Percentiles rank a stretch among this genome's conserved stretches.
These are phyloP conservation scores for Xylaria sp. DNA, from an alignment of 2,329 filamentous ascomycete species.

Conservation along the genomic window DNA sequence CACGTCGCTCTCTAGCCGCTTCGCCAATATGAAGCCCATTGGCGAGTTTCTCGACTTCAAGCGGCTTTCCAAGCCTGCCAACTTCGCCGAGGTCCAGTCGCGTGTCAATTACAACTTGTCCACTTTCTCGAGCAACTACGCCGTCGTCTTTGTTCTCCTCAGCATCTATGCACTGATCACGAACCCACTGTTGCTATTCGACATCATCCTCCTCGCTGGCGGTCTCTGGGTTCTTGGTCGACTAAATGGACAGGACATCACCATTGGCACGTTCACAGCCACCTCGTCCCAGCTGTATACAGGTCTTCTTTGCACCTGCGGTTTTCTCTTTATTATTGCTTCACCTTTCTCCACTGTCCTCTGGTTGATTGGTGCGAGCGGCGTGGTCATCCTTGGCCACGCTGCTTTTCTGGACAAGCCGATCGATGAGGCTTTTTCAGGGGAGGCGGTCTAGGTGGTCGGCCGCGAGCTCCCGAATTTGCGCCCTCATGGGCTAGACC, in stretches of 20 bases:
- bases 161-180: slow-evolving; percentile 94
- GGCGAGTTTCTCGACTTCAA: slow-evolving; percentile 97
- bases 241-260: slow-evolving; percentile 87
- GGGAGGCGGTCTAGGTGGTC: slow-evolving; percentile 99
- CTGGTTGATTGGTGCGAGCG: slow-evolving; percentile 96
- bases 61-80: slow-evolving; percentile 91
- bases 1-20: slow-evolving; percentile 81
- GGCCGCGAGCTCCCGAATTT: slow-evolving; percentile 97
- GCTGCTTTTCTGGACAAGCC: slow-evolving; percentile 97
- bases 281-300: slow-evolving; percentile 96
- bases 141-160: slow-evolving; percentile 91
- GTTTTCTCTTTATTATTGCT: slow-evolving; percentile 86
- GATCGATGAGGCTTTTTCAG: slow-evolving; percentile 99
- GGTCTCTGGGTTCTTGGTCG: slow-evolving; percentile 94
- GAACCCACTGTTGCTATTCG: slow-evolving; percentile 87
- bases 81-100: slow-evolving; percentile 89
- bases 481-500: slow-evolving; percentile 99
- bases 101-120: slow-evolving; percentile 96
- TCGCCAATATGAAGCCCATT: slow-evolving; percentile 90
- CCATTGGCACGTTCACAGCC: slow-evolving; percentile 83
- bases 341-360: slow-evolving; percentile 86
- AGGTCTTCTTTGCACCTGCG: slow-evolving; percentile 80
- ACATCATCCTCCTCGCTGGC: slow-evolving; percentile 86
- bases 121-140: slow-evolving; percentile 99
- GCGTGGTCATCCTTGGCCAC: slow-evolving; percentile 93